Percentiles rank a stretch among this genome's conserved stretches.
These are phyloP conservation scores for Paxillus rubicundulus DNA, from an alignment of 768 basidiomycete species.

Conservation along the genomic window DNA sequence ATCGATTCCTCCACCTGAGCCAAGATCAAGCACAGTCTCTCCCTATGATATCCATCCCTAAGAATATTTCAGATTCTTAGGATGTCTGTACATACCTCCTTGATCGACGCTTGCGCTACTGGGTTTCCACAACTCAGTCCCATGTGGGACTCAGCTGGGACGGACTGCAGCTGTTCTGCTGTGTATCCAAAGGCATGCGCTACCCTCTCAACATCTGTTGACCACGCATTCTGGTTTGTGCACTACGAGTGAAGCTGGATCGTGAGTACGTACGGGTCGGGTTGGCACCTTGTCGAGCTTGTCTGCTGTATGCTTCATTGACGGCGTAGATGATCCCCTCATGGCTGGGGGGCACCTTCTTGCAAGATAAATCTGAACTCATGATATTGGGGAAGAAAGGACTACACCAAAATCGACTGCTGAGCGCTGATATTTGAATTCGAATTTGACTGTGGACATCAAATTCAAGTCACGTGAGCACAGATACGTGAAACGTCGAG, in stretches of 20 bases:
- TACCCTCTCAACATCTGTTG: conserved; percentile 12
- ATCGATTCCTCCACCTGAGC: conserved; percentile 56
- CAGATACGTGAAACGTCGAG: no score
- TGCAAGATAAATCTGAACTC: neutral
- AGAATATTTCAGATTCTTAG: neutral
- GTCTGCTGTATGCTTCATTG: conserved; percentile 2
- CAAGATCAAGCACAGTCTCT: conserved; percentile 55
- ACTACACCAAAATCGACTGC: no score
- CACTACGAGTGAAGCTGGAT: neutral
- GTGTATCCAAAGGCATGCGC: conserved; percentile 48
- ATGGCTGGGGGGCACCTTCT: neutral
- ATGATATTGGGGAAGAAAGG: neutral
- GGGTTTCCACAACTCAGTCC: conserved; percentile 59
- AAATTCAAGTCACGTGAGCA: conserved; percentile 40
- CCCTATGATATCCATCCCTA: conserved; percentile 35
- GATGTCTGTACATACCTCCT: conserved; percentile 33
- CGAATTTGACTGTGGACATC: conserved; percentile 69
- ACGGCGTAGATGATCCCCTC: conserved; percentile 1
- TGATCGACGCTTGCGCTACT: conserved; percentile 43
- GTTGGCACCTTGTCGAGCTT: conserved; percentile 1
- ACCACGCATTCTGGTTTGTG: neutral
- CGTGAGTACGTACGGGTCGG: conserved; percentile 10
- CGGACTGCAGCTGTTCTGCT: conserved; percentile 37
- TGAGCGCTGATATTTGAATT: no score
- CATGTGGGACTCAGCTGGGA: conserved; percentile 45